A percentile compares a stretch with the other conserved stretches of the same genome.
Conservation (phyloP, 768 basidiomycete species). For the Austroboletus eburneus region DNA sequence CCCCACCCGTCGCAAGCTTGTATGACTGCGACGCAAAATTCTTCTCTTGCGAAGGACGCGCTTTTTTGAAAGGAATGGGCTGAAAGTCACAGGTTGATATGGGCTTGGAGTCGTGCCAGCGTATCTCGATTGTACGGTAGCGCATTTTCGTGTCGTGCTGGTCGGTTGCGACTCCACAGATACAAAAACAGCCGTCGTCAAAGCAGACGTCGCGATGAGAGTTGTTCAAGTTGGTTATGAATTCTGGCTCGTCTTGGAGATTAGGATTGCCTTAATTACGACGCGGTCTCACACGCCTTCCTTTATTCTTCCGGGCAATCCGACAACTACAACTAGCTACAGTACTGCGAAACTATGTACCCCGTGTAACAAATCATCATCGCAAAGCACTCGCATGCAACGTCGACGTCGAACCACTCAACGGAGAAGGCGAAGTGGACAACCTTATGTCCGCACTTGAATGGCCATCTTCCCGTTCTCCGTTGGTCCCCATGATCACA, state of each 20-base stretch:
- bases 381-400: conserved; percentile 26
- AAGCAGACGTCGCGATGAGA: conserved; percentile 3
- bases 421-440: conserved; percentile 16
- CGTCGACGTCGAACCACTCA: conserved; percentile 23
- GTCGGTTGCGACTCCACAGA: neutral
- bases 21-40: conserved; percentile 72
- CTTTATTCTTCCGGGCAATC: conserved; percentile 11
- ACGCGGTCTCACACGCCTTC: conserved; percentile 22
- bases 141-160: conserved; percentile 50
- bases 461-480: conserved; percentile 31
- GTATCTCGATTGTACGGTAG: conserved; percentile 86
- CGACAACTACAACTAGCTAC: conserved; percentile 3
- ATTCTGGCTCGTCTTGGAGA: too few species aligned
- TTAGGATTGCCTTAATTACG: conserved; percentile 6
- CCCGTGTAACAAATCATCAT: conserved; percentile 8
- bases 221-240: conserved; percentile 6
- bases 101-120: conserved; percentile 94
- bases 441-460: conserved; percentile 13
- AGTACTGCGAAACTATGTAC: conserved; percentile 7
- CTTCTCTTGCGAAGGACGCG: conserved; percentile 57
- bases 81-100: conserved; percentile 98
- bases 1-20: conserved; percentile 90
- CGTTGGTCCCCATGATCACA: conserved; percentile 54
- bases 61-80: conserved; percentile 74
- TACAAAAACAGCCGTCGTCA: conserved; percentile 8